These are phyloP conservation scores for Lactarius akahatsu DNA, from an alignment of 768 basidiomycete genomes.

Conservation along the genomic window DNA sequence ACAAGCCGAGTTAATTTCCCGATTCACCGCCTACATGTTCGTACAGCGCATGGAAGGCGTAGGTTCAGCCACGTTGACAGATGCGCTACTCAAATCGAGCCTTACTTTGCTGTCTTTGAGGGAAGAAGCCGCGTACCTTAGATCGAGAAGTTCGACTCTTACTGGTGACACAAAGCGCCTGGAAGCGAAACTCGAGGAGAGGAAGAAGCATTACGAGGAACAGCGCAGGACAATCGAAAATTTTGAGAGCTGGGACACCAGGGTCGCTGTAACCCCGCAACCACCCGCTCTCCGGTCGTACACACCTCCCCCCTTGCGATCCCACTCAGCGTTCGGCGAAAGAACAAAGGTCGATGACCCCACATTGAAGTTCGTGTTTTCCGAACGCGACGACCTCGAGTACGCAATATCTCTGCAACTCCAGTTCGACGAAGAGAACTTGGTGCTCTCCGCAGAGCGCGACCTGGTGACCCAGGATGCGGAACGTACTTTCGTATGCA, in stretches of 20 bases:
- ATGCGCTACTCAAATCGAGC: not conserved
- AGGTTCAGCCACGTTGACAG: not conserved
- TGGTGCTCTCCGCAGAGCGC: not conserved
- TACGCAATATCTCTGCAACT: not conserved
- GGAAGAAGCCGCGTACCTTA: not conserved
- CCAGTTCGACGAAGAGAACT: slow-evolving; percentile 1
- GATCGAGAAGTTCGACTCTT: not conserved
- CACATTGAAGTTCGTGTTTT: not conserved
- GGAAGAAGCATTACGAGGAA: not conserved
- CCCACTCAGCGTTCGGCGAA: not conserved
- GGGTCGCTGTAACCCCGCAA: not conserved
- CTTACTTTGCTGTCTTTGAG: not conserved
- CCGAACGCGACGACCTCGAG: not conserved
- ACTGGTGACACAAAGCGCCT: not conserved
- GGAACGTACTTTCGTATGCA: not conserved
- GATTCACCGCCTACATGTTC: not conserved
- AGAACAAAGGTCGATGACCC: not conserved
- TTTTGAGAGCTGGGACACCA: not conserved
- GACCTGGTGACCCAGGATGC: not conserved
- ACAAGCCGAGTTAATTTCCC: not conserved
- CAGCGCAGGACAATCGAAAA: not conserved
- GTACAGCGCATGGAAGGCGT: not conserved
- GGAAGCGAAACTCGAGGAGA: not conserved
- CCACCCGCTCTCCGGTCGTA: not conserved
- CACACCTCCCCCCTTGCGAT: not conserved